phyloP scores from a whole-genome alignment of 2,329 filamentous ascomycete genomes.

The Penicillium sp. region DNA sequence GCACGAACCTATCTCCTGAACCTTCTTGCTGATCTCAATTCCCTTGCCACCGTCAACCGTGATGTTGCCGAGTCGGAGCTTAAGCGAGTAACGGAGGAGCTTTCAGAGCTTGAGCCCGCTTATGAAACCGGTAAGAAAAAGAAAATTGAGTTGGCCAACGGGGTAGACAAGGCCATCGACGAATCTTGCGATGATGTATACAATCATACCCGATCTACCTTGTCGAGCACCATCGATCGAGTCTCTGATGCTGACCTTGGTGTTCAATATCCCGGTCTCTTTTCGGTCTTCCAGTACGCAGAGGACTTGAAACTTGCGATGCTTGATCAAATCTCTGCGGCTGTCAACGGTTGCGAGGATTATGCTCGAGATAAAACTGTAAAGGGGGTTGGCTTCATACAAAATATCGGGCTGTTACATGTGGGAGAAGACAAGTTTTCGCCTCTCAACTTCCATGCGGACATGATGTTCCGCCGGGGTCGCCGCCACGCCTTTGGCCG shows the following conservation, averaged over 20 bases:
- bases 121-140: conserved; percentile 84
- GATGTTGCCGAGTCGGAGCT: conserved; percentile 86
- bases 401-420: conserved; percentile 84
- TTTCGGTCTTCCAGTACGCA: conserved; percentile 86
- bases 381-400: conserved; percentile 81
- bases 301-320: conserved; percentile 92
- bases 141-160: conserved; percentile 76
- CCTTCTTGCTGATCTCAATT: conserved; percentile 83
- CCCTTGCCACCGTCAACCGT: conserved; percentile 81
- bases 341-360: conserved; percentile 81
- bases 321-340: conserved; percentile 81
- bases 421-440: conserved; percentile 80
- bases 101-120: conserved; percentile 80
- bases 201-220: conserved; percentile 74
- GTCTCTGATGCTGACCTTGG: conserved; percentile 79
- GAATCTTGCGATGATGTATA: conserved; percentile 85
- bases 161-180: conserved; percentile 81
- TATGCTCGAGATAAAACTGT: conserved; percentile 79
- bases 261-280: conserved; percentile 83
- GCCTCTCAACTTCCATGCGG: conserved; percentile 83
- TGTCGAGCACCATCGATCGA: conserved; percentile 74
- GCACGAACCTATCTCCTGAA: conserved; percentile 96
- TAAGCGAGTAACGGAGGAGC: conserved; percentile 77
- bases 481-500: conserved; percentile 79
- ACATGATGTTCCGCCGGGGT: conserved; percentile 86